Conservation (phyloP, 164 flowering plant genomes). For the Euptelea pleiosperma region DNA sequence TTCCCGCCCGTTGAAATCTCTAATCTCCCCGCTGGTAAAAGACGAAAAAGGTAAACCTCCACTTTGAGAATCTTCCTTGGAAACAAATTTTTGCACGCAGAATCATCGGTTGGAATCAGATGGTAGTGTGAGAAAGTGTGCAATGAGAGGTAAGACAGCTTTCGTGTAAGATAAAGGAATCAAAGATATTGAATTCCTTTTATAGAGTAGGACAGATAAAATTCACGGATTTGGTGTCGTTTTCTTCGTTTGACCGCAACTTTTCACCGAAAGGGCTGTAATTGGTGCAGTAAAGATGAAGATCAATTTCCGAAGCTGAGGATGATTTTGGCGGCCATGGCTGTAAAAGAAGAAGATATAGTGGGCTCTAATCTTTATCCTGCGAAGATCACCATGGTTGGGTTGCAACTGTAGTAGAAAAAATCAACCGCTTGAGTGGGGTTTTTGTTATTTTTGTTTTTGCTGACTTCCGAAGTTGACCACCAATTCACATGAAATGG, state of each 20-base stretch:
- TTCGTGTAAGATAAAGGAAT: not conserved
- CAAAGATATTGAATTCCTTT: not conserved
- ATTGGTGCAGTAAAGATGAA: not conserved
- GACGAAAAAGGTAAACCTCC: too few species aligned
- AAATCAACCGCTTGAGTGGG: too few species aligned
- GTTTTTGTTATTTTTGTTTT: too few species aligned
- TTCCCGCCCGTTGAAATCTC: too few species aligned
- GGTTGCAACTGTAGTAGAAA: too few species aligned
- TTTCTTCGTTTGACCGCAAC: slow-evolving; percentile 7
- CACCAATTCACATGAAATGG: too few species aligned
- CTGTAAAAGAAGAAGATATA: too few species aligned
- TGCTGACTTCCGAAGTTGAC: too few species aligned
- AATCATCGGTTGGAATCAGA: slow-evolving; percentile 70
- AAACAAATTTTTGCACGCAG: slow-evolving; percentile 59
- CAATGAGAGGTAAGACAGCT: slow-evolving; percentile 29
- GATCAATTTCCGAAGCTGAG: slow-evolving; percentile 3
- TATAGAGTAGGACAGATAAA: not conserved
- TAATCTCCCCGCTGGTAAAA: too few species aligned
- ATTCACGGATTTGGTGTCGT: slow-evolving; percentile 19
- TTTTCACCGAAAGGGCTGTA: slow-evolving; percentile 3
- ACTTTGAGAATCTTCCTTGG: too few species aligned
- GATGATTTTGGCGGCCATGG: not conserved
- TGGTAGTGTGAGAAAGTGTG: slow-evolving; percentile 62
- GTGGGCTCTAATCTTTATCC: too few species aligned
- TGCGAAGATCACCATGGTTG: too few species aligned